Conservation (phyloP, 768 basidiomycete species). For the Pleurotus tuoliensis region DNA sequence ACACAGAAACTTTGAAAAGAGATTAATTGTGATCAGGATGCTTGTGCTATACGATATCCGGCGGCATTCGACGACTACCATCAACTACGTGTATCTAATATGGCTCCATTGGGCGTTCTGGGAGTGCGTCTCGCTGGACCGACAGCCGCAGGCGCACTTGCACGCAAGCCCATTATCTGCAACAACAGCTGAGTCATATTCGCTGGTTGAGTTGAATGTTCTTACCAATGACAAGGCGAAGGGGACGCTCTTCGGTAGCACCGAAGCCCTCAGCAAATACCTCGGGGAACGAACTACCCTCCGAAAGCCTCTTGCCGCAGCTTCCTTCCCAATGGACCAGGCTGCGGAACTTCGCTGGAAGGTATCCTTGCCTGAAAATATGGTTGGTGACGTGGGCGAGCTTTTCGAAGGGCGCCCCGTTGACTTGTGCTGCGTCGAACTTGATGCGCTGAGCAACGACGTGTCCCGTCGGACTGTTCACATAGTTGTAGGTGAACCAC, state of each 20-base stretch:
- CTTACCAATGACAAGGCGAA: conserved; percentile 35
- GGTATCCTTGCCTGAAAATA: conserved; percentile 38
- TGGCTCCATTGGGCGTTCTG: not conserved
- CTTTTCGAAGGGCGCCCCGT: conserved; percentile 26
- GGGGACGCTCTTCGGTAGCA: conserved; percentile 27
- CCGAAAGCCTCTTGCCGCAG: conserved; percentile 31
- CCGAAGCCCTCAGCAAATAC: conserved; percentile 28
- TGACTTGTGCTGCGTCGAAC: conserved; percentile 23
- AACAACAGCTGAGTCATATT: not conserved
- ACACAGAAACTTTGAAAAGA: too few species aligned
- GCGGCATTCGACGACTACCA: not conserved
- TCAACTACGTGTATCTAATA: not conserved
- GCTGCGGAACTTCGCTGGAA: conserved; percentile 28
- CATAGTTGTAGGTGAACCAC: conserved; percentile 43
- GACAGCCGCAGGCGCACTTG: conserved; percentile 2
- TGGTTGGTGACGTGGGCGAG: conserved; percentile 46
- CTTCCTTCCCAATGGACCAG: conserved; percentile 37
- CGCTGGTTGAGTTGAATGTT: not conserved
- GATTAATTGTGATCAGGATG: too few species aligned
- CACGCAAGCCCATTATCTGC: not conserved
- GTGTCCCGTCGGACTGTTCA: conserved; percentile 25
- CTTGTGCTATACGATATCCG: not conserved
- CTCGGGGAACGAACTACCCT: conserved; percentile 20
- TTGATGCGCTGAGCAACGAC: conserved; percentile 40
- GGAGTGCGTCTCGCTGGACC: not conserved